These are phyloP conservation scores for Pilasporangium apinafurcum DNA, from an alignment of 352 stramenopile genomes.

Conservation along the genomic window DNA sequence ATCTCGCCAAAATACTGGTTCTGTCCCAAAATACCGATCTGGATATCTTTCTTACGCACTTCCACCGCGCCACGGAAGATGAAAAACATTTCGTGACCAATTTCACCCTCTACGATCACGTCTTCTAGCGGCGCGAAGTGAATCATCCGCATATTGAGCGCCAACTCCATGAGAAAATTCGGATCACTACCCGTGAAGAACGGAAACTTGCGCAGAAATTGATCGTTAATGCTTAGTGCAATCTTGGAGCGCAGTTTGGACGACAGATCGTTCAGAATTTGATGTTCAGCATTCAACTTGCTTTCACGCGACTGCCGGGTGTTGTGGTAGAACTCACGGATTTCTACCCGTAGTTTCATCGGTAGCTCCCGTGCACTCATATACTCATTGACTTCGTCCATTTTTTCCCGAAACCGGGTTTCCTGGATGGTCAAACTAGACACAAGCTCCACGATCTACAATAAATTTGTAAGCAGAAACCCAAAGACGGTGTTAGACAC, in stretches of 20 bases:
- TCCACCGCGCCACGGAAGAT: slow-evolving; percentile 78
- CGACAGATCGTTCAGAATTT: slow-evolving; percentile 65
- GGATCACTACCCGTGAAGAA: slow-evolving; percentile 75
- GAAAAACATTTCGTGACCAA: slow-evolving; percentile 84
- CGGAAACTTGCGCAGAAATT: slow-evolving; percentile 73
- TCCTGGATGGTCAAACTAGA: slow-evolving; percentile 47
- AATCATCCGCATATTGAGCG: slow-evolving; percentile 79
- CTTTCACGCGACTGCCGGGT: slow-evolving; percentile 62
- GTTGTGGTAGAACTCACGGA: slow-evolving; percentile 82
- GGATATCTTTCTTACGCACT: slow-evolving; percentile 45
- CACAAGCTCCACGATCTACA: slow-evolving; percentile 22
- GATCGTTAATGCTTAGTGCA: slow-evolving; percentile 77
- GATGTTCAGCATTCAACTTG: slow-evolving; percentile 62
- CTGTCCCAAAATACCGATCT: slow-evolving; percentile 62
- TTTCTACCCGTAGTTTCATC: slow-evolving; percentile 67
- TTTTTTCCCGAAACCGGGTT: slow-evolving; percentile 61
- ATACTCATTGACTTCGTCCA: slow-evolving; percentile 81
- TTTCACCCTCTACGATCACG: slow-evolving; percentile 75
- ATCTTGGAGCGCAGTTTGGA: slow-evolving; percentile 73
- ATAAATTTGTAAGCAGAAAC: slow-evolving; percentile 1
- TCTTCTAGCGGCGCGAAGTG: slow-evolving; percentile 74
- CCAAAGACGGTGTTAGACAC: too few relatives aligned
- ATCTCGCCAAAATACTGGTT: slow-evolving; percentile 86
- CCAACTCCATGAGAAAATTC: slow-evolving; percentile 80
- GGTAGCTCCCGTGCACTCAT: slow-evolving; percentile 72